These are phyloP conservation scores for Kwoniella europaea DNA, from an alignment of 768 basidiomycete genomes.

Conservation along the genomic window DNA sequence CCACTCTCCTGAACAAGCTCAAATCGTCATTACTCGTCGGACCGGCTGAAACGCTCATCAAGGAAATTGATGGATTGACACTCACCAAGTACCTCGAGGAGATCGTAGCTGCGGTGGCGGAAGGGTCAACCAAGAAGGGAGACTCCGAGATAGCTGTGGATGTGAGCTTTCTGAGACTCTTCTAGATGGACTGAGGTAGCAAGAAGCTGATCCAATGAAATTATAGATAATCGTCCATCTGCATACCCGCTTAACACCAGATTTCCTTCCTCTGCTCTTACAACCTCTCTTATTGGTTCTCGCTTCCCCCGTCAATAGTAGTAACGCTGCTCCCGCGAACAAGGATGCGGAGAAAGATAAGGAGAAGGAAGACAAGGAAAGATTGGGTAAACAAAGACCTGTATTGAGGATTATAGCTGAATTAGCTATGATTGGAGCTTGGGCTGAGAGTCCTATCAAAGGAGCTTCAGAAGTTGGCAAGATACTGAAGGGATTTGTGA, in stretches of 20 bases:
- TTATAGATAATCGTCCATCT: slow-evolving; percentile 81
- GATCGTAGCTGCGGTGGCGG: slow-evolving; percentile 81
- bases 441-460: slow-evolving; percentile 70
- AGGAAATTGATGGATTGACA: slow-evolving; percentile 86
- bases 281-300: slow-evolving; percentile 63
- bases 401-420: slow-evolving; percentile 86
- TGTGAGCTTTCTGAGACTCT: slow-evolving; percentile 61
- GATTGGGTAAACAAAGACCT: slow-evolving; percentile 81
- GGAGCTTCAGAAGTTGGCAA: slow-evolving; percentile 80
- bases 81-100: slow-evolving; percentile 97
- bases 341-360: slow-evolving; percentile 66
- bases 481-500: slow-evolving; percentile 78
- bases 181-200: not conserved
- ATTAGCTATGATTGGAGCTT: slow-evolving; percentile 83
- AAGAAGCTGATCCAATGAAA: not conserved
- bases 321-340: slow-evolving; percentile 60
- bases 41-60: slow-evolving; percentile 75
- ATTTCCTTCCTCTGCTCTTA: slow-evolving; percentile 76
- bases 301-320: not conserved
- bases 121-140: slow-evolving; percentile 82
- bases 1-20: slow-evolving; percentile 90
- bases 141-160: slow-evolving; percentile 93
- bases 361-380: slow-evolving; percentile 85
- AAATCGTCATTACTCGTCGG: slow-evolving; percentile 71
- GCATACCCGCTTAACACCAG: slow-evolving; percentile 80